A percentile compares a stretch with the other conserved stretches of the same genome.
Conservation (phyloP, 768 basidiomycete species). For the Trametes sanguinea region DNA sequence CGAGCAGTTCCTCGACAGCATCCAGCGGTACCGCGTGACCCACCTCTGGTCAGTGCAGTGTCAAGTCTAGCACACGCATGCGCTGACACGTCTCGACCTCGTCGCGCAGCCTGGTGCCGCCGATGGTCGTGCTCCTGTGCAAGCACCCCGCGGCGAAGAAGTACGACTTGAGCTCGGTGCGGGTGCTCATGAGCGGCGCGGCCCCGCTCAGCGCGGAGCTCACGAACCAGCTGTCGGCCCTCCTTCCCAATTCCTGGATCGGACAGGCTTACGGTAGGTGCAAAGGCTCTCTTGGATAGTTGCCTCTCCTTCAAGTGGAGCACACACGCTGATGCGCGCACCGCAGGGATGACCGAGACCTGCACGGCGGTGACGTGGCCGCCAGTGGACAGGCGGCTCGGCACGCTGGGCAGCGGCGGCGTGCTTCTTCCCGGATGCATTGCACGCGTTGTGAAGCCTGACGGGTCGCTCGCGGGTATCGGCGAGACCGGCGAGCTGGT, state of each 20-base stretch:
- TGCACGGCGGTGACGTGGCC: constrained; percentile 40
- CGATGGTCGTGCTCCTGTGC: constrained; percentile 38
- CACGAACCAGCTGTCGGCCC: constrained; percentile 44
- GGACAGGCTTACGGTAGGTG: constrained; percentile 61
- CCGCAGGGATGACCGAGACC: constrained; percentile 40
- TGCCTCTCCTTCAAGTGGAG: neutral
- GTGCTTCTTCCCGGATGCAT: constrained; percentile 46
- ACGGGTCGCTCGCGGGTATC: constrained; percentile 44
- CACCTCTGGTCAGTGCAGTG: constrained; percentile 32
- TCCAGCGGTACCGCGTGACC: constrained; percentile 37
- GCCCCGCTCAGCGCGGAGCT: constrained; percentile 58
- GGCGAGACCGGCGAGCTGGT: constrained; percentile 54
- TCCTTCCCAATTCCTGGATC: constrained; percentile 53
- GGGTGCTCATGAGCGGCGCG: constrained; percentile 48
- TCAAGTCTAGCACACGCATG: neutral
- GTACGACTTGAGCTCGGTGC: constrained; percentile 43
- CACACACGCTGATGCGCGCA: neutral
- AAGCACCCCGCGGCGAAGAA: constrained; percentile 45
- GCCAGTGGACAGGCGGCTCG: constrained; percentile 26
- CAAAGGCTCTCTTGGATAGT: no score
- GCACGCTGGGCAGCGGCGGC: constrained; percentile 38
- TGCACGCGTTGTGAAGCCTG: constrained; percentile 46
- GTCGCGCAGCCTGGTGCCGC: constrained; percentile 35
- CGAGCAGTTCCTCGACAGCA: constrained; percentile 36
- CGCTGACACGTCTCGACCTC: neutral